These are phyloP conservation scores for Sphaerobolus stellatus DNA, from an alignment of 1,284 basidiomycete genomes.

Conservation along the genomic window DNA sequence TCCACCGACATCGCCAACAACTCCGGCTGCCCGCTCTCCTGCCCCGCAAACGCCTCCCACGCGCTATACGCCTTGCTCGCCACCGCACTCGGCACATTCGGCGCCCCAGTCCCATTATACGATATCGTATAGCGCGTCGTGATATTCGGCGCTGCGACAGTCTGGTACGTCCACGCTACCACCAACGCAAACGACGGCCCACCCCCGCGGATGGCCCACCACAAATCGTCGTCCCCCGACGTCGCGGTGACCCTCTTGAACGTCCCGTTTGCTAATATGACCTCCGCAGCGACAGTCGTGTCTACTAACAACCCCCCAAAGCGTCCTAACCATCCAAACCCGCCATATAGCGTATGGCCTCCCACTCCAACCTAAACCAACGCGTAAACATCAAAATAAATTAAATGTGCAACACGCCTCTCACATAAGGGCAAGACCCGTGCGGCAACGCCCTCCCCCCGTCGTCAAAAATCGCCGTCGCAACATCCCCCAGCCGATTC, in stretches of 20 bases:
- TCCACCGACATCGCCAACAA: constrained; percentile 25
- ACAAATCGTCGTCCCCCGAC: not conserved
- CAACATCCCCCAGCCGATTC: constrained; percentile 43
- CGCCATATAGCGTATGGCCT: not conserved
- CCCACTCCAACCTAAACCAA: not conserved
- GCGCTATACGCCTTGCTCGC: constrained; percentile 31
- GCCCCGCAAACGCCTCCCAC: constrained; percentile 39
- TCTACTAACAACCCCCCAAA: constrained; percentile 3
- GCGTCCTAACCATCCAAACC: not conserved
- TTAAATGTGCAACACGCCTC: constrained; percentile 21
- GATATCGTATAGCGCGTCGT: constrained; percentile 36
- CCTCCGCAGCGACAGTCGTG: not conserved
- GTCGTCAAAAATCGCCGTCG: constrained; percentile 33
- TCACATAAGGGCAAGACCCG: constrained; percentile 44
- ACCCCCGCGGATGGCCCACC: constrained; percentile 45
- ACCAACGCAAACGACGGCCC: constrained; percentile 48
- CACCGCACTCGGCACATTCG: constrained; percentile 21
- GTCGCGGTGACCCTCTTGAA: not conserved
- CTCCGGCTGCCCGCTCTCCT: constrained; percentile 36
- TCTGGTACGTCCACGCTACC: constrained; percentile 43
- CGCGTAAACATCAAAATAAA: too few relatives aligned
- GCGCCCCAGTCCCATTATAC: too few relatives aligned
- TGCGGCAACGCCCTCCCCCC: constrained; percentile 40
- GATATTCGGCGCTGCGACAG: constrained; percentile 35
- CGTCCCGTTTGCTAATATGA: not conserved